Evolutionary conservation across 805 yeast genomes (phyloP), one percentile per base, ranked within the genome.

Genomic region (Scheffersomyces spartinae): DNA sequence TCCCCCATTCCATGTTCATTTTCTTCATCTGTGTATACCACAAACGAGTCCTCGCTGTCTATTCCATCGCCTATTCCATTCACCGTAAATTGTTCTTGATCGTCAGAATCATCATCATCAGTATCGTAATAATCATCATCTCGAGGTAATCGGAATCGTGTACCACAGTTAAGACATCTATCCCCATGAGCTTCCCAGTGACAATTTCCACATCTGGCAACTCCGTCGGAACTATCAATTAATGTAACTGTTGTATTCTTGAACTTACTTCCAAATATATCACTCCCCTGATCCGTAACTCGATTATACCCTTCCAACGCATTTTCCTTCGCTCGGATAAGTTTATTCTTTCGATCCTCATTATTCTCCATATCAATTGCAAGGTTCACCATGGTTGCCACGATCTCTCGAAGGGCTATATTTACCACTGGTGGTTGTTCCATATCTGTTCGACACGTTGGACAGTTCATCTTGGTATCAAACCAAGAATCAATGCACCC

Each of bases 171-270:
- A 5, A 70, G 60, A 40, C 91, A 80, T n/a, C 49, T 56, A 3
- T 63, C 51, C 0, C 81, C 84, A 32, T 69, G 70, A 1, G 78
- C 72, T 39, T 80, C 88, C 88, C 88, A 80, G 40, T 74, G 84
- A 44, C 91, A 80, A 29, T 70, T 66, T 6, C 79, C 69, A 41
- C 91, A 80, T 28, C 88, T 50, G 1, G 79, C 70, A 7, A 79
- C 81, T 2, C 85, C 85, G 39, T 80, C 88, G 15, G 70, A 69
- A 15, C 54, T 55, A 39, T 76, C 85, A 1, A 74, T 54, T 3
- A 72, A 46, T 0, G 77, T 73, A 9, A 60, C 47, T 3, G 71
- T 68, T 10, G 61, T 42, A 25, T 49, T 44, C n/a, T 57, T 50
- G 45, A 77, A 75, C 3, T 64, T 42, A 17, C 61, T 63, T 3